Evolutionary conservation across 1,139 yeast genomes (phyloP).

Genomic region (Hanseniaspora gamundiae): DNA sequence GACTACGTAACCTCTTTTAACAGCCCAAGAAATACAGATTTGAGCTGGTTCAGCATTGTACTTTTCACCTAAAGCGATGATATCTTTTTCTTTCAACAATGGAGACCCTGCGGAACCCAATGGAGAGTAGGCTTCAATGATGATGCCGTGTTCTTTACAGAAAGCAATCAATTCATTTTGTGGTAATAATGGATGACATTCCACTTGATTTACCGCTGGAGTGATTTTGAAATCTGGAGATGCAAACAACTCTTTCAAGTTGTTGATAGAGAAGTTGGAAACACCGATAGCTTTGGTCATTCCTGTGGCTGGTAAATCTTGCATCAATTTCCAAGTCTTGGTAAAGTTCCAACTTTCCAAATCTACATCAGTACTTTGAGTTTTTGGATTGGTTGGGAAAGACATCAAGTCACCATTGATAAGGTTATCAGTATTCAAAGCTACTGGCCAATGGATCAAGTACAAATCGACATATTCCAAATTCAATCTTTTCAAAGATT

Average conservation of each 20-base stretch:
- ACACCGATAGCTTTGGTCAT: conserved; percentile 67
- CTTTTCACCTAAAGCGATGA: conserved; percentile 43
- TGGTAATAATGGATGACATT: conserved; percentile 64
- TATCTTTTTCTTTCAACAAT: conserved; percentile 37
- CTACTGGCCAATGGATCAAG: conserved; percentile 53
- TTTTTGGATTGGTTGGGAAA: conserved; percentile 32
- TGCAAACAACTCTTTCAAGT: conserved; percentile 40
- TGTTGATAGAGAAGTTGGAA: conserved; percentile 53
- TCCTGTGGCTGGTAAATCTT: conserved; percentile 44
- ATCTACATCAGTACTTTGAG: conserved; percentile 30
- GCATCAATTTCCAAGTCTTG: conserved; percentile 62
- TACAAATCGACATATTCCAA: conserved; percentile 46
- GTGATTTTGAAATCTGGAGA: conserved; percentile 38
- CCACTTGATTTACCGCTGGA: conserved; percentile 69
- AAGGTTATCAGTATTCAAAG: conserved; percentile 35
- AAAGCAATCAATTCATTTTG: conserved; percentile 50
- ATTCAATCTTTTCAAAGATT: conserved; percentile 32
- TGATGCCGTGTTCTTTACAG: conserved; percentile 41
- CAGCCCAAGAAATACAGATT: conserved; percentile 41
- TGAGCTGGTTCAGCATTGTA: conserved; percentile 34
- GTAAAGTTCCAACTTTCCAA: conserved; percentile 40
- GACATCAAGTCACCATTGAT: conserved; percentile 26
- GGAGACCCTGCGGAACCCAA: conserved; percentile 64
- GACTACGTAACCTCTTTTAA: conserved; percentile 39
- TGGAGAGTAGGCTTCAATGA: conserved; percentile 70